Evolutionary conservation across 495 filamentous ascomycete genomes (phyloP).

Genomic region (Baudoinia panamericana): DNA sequence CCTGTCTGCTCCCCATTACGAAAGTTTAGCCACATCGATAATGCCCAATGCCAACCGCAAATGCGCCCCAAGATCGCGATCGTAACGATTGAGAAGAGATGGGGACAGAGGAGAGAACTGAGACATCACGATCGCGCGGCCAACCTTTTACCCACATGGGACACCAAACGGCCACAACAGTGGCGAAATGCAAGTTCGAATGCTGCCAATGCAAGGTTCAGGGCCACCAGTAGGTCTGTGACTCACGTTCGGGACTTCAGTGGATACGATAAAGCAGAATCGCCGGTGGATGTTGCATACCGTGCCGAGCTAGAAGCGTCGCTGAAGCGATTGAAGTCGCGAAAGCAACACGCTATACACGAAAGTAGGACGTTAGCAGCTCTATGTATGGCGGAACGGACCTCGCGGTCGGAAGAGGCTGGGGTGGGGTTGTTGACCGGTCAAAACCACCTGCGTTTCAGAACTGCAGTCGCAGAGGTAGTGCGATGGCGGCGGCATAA

Average conservation of each 20-base stretch:
- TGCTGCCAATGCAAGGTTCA: slow-evolving; percentile 7
- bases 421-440: slow-evolving; percentile 4
- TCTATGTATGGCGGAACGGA: slow-evolving; percentile 16
- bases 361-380: slow-evolving; percentile 10
- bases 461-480: slow-evolving; percentile 8
- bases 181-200: not conserved
- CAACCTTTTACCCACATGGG: slow-evolving; percentile 2
- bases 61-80: slow-evolving; percentile 8
- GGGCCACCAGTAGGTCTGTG: not conserved
- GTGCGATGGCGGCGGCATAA: not conserved
- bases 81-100: too few species aligned
- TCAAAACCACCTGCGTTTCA: slow-evolving; percentile 12
- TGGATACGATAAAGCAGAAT: not conserved
- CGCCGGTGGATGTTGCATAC: not conserved
- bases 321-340: slow-evolving; percentile 2
- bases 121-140: slow-evolving; percentile 5
- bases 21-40: slow-evolving; percentile 8
- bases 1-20: slow-evolving; percentile 12
- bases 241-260: not conserved
- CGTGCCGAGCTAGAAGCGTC: not conserved
- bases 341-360: slow-evolving; percentile 15
- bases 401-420: too few species aligned
- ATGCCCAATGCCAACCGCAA: not conserved
- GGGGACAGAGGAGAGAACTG: slow-evolving; percentile 1
- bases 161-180: not conserved